phyloP scores from a whole-genome alignment of 2,329 filamentous ascomycete genomes.

The Neurospora sp. region DNA sequence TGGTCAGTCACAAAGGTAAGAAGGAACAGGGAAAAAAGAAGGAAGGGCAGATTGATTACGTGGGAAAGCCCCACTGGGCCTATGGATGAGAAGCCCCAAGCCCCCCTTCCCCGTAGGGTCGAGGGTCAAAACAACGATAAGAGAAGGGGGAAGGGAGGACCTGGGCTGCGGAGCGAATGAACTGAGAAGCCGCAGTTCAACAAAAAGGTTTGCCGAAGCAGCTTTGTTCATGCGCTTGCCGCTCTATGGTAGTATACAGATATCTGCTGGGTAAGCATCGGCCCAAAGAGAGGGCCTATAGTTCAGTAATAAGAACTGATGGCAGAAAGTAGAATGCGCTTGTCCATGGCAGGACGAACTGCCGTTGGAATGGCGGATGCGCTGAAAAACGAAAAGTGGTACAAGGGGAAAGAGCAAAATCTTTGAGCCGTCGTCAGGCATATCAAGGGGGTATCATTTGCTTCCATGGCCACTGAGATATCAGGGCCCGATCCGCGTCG shows the following conservation, averaged over 20 bases:
- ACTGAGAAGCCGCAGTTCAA: neutral
- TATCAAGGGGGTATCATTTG: neutral
- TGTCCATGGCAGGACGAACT: neutral
- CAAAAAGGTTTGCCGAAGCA: neutral
- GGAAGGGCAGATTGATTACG: slow-evolving; percentile 8
- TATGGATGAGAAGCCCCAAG: slow-evolving; percentile 5
- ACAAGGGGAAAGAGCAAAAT: neutral
- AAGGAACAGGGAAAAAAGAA: slow-evolving; percentile 2
- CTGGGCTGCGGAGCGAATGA: neutral
- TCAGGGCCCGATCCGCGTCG: neutral
- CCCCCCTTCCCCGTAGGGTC: neutral
- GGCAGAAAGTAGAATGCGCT: neutral
- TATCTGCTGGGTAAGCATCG: slow-evolving; percentile 1
- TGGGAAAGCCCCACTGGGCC: slow-evolving; percentile 13
- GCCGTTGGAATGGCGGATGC: neutral
- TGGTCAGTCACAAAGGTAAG: slow-evolving; percentile 9
- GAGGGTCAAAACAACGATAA: neutral
- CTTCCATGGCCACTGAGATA: neutral
- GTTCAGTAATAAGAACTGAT: neutral
- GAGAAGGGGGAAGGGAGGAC: neutral
- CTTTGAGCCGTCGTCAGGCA: neutral
- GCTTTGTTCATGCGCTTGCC: neutral
- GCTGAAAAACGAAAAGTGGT: neutral
- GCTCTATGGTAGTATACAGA: neutral
- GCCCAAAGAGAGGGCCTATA: neutral